Conservation (phyloP, 331 rosid species). For the Cydonia oblonga region DNA sequence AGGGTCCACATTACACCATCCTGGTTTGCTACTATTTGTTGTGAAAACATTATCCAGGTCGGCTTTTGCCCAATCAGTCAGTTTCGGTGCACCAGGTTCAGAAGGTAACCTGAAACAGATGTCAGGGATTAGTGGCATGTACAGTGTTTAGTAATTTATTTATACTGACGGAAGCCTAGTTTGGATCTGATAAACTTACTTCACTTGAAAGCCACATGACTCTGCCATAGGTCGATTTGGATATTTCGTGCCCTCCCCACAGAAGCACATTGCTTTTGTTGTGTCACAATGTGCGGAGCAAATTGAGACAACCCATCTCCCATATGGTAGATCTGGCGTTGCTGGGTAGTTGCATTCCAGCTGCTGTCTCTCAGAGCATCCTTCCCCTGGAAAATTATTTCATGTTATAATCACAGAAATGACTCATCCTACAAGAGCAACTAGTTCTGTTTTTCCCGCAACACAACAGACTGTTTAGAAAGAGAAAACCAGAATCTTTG, state of each 20-base stretch:
- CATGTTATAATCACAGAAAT: not conserved
- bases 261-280: conserved; percentile 87
- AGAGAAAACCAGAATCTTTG: not conserved
- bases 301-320: conserved; percentile 76
- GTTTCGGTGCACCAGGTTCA: conserved; percentile 52
- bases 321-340: conserved; percentile 44
- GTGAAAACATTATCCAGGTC: conserved; percentile 66
- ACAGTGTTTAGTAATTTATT: conserved; percentile 1
- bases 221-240: conserved; percentile 85
- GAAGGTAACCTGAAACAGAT: conserved; percentile 54
- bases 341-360: conserved; percentile 54
- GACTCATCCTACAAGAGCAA: not conserved
- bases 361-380: conserved; percentile 46
- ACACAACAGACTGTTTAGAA: not conserved
- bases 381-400: conserved; percentile 51
- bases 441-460: not conserved
- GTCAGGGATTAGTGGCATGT: conserved; percentile 4
- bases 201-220: conserved; percentile 66
- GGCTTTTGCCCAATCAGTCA: conserved; percentile 51
- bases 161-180: not conserved
- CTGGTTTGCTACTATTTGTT: conserved; percentile 54
- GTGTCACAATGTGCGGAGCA: conserved; percentile 81
- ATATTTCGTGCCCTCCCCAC: conserved; percentile 86
- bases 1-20: conserved; percentile 98
- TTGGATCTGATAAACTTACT: conserved; percentile 38